A percentile compares a stretch with the other conserved stretches of the same genome.
Conservation (phyloP, 1,284 basidiomycete genomes). For the Microbotryomycetes sp. region DNA sequence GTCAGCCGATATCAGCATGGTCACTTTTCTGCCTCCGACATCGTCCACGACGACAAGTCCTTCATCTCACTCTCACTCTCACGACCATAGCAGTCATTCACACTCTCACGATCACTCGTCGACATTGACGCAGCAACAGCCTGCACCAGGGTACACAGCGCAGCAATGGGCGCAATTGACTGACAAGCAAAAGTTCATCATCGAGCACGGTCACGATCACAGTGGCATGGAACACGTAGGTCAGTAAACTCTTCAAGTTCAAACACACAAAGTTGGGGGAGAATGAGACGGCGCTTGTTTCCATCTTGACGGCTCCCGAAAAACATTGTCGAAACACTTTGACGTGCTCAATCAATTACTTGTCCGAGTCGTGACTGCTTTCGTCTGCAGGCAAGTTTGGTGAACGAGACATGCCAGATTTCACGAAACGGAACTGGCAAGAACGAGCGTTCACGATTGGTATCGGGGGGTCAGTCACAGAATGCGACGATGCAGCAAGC, state of each 20-base stretch:
- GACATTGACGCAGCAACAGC: not conserved
- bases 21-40: not conserved
- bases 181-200: not conserved
- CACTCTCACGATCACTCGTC: slow-evolving; percentile 64
- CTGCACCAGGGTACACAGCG: not conserved
- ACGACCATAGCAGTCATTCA: slow-evolving; percentile 50
- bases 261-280: not conserved
- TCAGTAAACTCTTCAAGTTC: slow-evolving; percentile 41
- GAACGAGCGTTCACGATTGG: slow-evolving; percentile 95
- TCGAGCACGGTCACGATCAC: not conserved
- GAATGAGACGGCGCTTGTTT: not conserved
- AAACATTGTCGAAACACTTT: not conserved
- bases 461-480: slow-evolving; percentile 75
- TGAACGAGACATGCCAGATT: slow-evolving; percentile 89
- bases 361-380: slow-evolving; percentile 20
- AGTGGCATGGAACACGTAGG: slow-evolving; percentile 65
- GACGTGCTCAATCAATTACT: slow-evolving; percentile 1
- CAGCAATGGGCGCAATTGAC: not conserved
- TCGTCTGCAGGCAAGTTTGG: slow-evolving; percentile 67
- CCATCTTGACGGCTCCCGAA: not conserved
- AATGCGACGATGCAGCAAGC: not conserved
- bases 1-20: not conserved
- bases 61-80: slow-evolving; percentile 12
- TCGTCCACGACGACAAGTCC: not conserved
- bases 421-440: slow-evolving; percentile 70